Evolutionary conservation across 768 basidiomycete genomes (phyloP).

Genomic region (Pholiota molesta): DNA sequence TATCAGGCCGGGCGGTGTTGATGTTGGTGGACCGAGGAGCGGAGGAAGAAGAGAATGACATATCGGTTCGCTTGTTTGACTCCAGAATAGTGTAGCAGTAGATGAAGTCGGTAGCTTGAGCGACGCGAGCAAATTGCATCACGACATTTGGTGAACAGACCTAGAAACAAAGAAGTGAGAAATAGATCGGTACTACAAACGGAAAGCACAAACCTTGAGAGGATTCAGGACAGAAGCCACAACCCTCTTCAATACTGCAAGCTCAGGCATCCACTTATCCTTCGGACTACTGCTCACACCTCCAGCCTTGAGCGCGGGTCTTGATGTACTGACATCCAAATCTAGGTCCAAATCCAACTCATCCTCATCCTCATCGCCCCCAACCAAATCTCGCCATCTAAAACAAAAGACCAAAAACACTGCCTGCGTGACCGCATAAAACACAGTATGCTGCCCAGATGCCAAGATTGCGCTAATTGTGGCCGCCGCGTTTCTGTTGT

Average conservation of each 20-base stretch:
- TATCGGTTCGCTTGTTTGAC: slow-evolving; percentile 76
- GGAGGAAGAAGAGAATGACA: slow-evolving; percentile 30
- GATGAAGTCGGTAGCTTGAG: slow-evolving; percentile 87
- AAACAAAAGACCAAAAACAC: slow-evolving; percentile 98
- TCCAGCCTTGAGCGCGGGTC: background rate
- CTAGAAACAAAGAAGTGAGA: slow-evolving; percentile 38
- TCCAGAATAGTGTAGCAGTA: slow-evolving; percentile 95
- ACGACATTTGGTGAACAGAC: slow-evolving; percentile 91
- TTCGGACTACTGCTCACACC: slow-evolving; percentile 15
- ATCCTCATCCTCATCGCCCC: slow-evolving; percentile 55
- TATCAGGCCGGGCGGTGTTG: background rate
- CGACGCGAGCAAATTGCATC: slow-evolving; percentile 90
- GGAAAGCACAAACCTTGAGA: slow-evolving; percentile 62
- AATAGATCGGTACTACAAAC: background rate
- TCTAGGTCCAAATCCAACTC: slow-evolving; percentile 22
- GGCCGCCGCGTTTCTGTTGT: slow-evolving; percentile 15
- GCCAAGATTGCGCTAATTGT: slow-evolving; percentile 24
- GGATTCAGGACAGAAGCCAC: slow-evolving; percentile 88
- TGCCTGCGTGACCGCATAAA: slow-evolving; percentile 91
- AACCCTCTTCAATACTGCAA: slow-evolving; percentile 78
- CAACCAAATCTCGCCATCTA: slow-evolving; percentile 85
- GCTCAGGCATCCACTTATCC: slow-evolving; percentile 84
- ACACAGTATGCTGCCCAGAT: slow-evolving; percentile 64
- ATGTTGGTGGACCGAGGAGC: slow-evolving; percentile 7
- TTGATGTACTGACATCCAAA: slow-evolving; percentile 9